These are phyloP conservation scores for Xylaria hypoxylon DNA, from an alignment of 2,329 filamentous ascomycete species.

Conservation along the genomic window DNA sequence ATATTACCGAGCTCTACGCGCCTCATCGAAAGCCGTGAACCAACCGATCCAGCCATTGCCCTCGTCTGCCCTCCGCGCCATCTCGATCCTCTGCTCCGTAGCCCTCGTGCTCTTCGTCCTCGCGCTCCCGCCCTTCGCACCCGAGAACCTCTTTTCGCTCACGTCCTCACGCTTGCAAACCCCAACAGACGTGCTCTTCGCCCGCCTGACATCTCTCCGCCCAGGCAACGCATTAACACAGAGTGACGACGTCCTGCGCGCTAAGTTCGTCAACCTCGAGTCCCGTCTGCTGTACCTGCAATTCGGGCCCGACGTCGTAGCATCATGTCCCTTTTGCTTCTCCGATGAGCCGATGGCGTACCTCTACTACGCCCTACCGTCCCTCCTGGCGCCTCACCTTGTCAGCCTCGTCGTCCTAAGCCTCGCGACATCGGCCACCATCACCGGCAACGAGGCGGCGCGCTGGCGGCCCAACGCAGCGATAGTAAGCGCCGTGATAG, in stretches of 20 bases:
- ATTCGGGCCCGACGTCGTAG: constrained; percentile 80
- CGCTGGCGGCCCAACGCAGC: constrained; percentile 79
- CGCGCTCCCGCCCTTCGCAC: constrained; percentile 73
- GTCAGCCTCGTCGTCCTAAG: constrained; percentile 79
- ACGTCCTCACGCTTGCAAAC: constrained; percentile 88
- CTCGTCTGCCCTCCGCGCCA: constrained; percentile 63
- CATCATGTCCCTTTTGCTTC: constrained; percentile 84
- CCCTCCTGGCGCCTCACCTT: constrained; percentile 81
- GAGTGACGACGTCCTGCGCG: constrained; percentile 73
- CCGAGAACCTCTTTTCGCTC: constrained; percentile 82
- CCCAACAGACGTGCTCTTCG: constrained; percentile 85
- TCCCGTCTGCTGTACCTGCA: constrained; percentile 84
- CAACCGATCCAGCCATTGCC: constrained; percentile 68
- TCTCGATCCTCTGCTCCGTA: constrained; percentile 68
- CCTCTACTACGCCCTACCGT: constrained; percentile 82
- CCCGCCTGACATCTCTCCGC: constrained; percentile 72
- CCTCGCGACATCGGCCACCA: constrained; percentile 74
- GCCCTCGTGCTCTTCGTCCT: constrained; percentile 66
- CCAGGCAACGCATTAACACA: constrained; percentile 61
- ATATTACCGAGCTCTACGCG: constrained; percentile 70
- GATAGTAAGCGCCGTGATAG: constrained; percentile 68
- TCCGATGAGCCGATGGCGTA: constrained; percentile 77
- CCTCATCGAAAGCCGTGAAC: constrained; percentile 57
- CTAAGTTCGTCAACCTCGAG: constrained; percentile 76
- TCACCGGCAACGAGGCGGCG: constrained; percentile 66